Evolutionary conservation across 306 rosid genomes (phyloP).

Genomic region (Medicago truncatula): MtrunA17r5.0-ANR NC_053043.1:19962001-19962500

Average conservation of each 20-base stretch:
- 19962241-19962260: neutral
- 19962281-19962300: neutral
- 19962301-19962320: neutral
- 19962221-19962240: neutral
- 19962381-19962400: neutral
- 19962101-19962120: no score
- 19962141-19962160: no score
- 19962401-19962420: constrained; percentile 6
- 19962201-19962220: neutral
- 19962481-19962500: neutral
- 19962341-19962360: neutral
- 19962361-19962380: neutral
- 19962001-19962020: no score
- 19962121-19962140: no score
- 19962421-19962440: constrained; percentile 8
- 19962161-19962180: no score
- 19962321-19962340: constrained; percentile 17
- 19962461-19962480: constrained; percentile 13
- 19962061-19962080: no score
- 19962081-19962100: no score
- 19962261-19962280: no score
- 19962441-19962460: neutral
- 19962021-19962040: no score
- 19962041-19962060: no score
- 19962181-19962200: neutral